phyloP scores from a whole-genome alignment of 2,329 filamentous ascomycete species.

The Aplosporella prunicola region DNA sequence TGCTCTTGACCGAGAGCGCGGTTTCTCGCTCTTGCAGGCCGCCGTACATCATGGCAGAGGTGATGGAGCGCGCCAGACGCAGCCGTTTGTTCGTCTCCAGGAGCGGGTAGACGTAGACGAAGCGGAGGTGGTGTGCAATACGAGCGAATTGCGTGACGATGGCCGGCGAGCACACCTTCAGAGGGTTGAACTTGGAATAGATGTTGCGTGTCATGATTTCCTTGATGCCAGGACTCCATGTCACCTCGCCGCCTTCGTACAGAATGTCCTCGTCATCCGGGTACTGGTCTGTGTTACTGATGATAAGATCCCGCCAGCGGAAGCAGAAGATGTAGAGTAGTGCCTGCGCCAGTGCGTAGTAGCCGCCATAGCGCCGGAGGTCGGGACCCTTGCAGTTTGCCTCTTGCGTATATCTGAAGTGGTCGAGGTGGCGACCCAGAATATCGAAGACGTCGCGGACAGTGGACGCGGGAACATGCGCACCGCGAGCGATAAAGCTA shows the following conservation, averaged over 20 bases:
- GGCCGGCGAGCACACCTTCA: constrained; percentile 84
- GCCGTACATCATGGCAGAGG: constrained; percentile 36
- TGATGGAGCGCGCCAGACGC: constrained; percentile 62
- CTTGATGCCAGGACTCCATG: constrained; percentile 67
- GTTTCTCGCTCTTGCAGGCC: constrained; percentile 44
- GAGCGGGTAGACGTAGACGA: constrained; percentile 81
- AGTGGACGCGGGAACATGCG: constrained; percentile 63
- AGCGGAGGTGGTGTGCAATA: constrained; percentile 72
- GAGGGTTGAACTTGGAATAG: constrained; percentile 80
- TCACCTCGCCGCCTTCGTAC: constrained; percentile 61
- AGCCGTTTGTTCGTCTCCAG: constrained; percentile 90
- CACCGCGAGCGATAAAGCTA: constrained; percentile 86
- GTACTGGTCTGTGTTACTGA: constrained; percentile 43
- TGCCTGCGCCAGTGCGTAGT: constrained; percentile 83
- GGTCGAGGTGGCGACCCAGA: constrained; percentile 67
- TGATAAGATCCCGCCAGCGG: constrained; percentile 83
- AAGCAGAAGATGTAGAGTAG: constrained; percentile 96
- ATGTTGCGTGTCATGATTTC: constrained; percentile 69
- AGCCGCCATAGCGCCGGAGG: constrained; percentile 69
- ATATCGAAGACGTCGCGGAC: constrained; percentile 77
- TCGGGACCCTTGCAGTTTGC: constrained; percentile 72
- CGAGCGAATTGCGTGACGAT: constrained; percentile 90
- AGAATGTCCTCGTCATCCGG: constrained; percentile 42
- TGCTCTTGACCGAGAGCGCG: constrained; percentile 44
- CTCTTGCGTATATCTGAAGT: constrained; percentile 64